Evolutionary conservation across 345 rosid genomes (phyloP), one percentile per base, ranked within the genome.

Genomic region (Bruguiera sexangula): DNA sequence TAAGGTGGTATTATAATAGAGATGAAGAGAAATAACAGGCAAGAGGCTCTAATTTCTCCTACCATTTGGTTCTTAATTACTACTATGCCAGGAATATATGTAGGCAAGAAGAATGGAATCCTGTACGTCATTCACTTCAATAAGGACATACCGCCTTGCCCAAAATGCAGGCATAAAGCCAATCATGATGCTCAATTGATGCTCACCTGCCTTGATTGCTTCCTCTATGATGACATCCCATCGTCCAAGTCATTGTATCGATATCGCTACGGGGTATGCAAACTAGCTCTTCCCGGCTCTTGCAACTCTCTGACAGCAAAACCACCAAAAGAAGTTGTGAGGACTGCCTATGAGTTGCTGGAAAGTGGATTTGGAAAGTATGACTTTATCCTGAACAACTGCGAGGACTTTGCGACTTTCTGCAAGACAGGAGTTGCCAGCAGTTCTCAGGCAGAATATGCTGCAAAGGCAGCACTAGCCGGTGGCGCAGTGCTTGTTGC

Each of bases 11-110:
- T 22, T 55, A 13, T 26, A 27, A 55, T 55, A 21, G 27, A 27
- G 9, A 55, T 2, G 6, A 54, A 54, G 13, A 54, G 5, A 54
- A 26, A 21, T n/a, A 54, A 8, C 59, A 8, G 5, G 29, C 59
- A 20, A 20, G 58, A 54, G 58, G 24, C 15, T 55, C 30, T 9
- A 13, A 22, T 13, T 26, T 26, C 16, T 55, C 5, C 16, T 9
- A 8, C 60, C 29, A 55, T 16, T 13, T 5, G 19, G 8, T 15
- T 30, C 19, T 43, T 22, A n/a, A 36, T 63, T 30, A 32, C 43
- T 30, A 32, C 43, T 19, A 60, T 39, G 46, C 1, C 67, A 73
- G 71, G 76, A 60, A 73, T 73, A 22, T 73, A 73, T 36, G 76
- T 60, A 21, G 66, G 55, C 20, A 64, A n/a, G 7, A 63, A 46